Conservation (phyloP, 2,329 filamentous ascomycete genomes). For the Aotearoamyces nothofagi region DNA sequence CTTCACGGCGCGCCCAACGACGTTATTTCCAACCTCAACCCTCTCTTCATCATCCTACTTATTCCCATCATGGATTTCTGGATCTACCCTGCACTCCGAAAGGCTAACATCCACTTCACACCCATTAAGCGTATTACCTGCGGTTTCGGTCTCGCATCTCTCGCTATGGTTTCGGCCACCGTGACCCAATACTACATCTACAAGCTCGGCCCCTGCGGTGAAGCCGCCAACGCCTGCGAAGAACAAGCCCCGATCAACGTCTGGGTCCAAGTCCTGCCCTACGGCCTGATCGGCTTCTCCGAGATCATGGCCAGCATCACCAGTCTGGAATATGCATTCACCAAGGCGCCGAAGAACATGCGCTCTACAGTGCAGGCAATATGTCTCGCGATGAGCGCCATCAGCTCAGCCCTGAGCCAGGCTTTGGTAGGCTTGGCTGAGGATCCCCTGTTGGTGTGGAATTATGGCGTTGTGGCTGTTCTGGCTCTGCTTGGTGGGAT, state of each 20-base stretch:
- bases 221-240: constrained; percentile 28
- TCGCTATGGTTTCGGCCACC: constrained; percentile 38
- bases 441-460: constrained; percentile 56
- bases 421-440: constrained; percentile 44
- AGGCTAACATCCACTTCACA: constrained; percentile 34
- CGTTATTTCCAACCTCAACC: constrained; percentile 41
- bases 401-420: constrained; percentile 56
- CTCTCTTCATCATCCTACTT: constrained; percentile 41
- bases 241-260: constrained; percentile 51
- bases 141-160: constrained; percentile 36
- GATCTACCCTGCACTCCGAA: constrained; percentile 41
- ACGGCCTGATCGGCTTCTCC: constrained; percentile 35
- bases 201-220: constrained; percentile 34
- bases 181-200: constrained; percentile 44
- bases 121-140: constrained; percentile 41
- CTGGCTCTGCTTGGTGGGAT: constrained; percentile 46
- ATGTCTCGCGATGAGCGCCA: constrained; percentile 55
- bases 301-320: constrained; percentile 43
- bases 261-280: constrained; percentile 34
- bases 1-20: constrained; percentile 40
- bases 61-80: constrained; percentile 34
- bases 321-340: constrained; percentile 62
- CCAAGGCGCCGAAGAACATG: constrained; percentile 69
- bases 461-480: constrained; percentile 49
- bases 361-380: constrained; percentile 58